These are phyloP conservation scores for Intubia oerlemansii DNA, from an alignment of 2,329 filamentous ascomycete species.

Conservation along the genomic window DNA sequence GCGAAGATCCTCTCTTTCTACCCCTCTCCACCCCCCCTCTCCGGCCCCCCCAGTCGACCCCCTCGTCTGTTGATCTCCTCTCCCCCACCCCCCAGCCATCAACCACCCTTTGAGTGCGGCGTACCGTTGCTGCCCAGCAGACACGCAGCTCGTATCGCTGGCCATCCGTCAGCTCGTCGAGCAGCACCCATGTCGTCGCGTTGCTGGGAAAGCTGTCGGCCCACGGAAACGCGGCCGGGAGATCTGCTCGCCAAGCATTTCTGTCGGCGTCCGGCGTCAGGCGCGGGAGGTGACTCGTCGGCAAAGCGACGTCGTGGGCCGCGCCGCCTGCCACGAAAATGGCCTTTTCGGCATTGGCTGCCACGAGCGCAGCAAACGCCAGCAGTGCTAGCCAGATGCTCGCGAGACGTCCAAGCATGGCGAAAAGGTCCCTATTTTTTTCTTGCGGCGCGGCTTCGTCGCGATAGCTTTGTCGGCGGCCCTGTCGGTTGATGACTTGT, in stretches of 20 bases:
- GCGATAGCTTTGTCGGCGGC: too few species aligned
- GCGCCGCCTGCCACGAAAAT: constrained; percentile 48
- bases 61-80: too few species aligned
- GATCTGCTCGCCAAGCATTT: constrained; percentile 32
- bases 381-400: constrained; percentile 6
- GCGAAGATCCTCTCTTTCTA: too few species aligned
- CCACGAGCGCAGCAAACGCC: constrained; percentile 5
- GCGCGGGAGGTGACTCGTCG: not conserved
- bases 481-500: too few species aligned
- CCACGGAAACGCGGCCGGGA: constrained; percentile 49
- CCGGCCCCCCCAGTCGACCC: too few species aligned
- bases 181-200: constrained; percentile 59
- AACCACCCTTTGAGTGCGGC: not conserved
- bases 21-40: too few species aligned
- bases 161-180: constrained; percentile 45
- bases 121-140: constrained; percentile 82
- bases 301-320: not conserved
- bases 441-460: too few species aligned
- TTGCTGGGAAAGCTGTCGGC: constrained; percentile 28
- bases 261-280: constrained; percentile 3
- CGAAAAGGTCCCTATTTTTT: too few species aligned
- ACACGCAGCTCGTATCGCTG: constrained; percentile 79
- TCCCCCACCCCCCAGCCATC: too few species aligned
- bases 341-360: constrained; percentile 74
- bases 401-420: not conserved